These are phyloP conservation scores for Micractinium sp. DNA, from an alignment of 139 green algal species.

Conservation along the genomic window DNA sequence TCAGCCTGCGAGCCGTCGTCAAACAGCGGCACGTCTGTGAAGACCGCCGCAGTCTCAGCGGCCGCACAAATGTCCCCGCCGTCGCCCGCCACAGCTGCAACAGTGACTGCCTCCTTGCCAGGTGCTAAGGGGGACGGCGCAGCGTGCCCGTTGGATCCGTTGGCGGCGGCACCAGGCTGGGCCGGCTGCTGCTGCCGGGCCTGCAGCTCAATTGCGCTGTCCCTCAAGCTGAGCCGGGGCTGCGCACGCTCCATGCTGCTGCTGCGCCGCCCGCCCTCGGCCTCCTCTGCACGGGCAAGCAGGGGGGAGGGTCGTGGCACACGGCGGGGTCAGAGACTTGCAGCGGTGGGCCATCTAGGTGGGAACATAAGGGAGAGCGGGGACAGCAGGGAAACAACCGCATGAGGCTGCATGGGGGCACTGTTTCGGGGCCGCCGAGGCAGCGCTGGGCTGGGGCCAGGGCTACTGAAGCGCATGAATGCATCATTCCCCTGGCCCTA, in stretches of 20 bases:
- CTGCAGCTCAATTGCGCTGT: background rate
- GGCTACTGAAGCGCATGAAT: no score
- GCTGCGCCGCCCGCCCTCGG: background rate
- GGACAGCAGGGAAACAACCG: background rate
- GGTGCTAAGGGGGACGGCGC: no score
- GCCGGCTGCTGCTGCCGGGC: background rate
- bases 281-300: background rate
- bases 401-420: background rate
- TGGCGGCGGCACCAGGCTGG: background rate
- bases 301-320: no score
- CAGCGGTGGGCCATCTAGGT: no score
- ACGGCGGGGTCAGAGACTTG: no score
- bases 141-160: background rate
- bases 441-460: no score
- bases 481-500: no score
- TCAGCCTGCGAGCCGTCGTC: background rate
- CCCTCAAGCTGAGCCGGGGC: background rate
- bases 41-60: background rate
- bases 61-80: conserved; percentile 20
- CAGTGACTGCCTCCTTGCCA: background rate
- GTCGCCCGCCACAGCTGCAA: background rate
- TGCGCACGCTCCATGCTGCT: background rate
- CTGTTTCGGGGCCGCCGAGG: no score
- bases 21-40: conserved; percentile 22
- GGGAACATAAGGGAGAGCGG: no score